phyloP scores from a whole-genome alignment of 345 rosid species.

The Eucalyptus marginata region DNA sequence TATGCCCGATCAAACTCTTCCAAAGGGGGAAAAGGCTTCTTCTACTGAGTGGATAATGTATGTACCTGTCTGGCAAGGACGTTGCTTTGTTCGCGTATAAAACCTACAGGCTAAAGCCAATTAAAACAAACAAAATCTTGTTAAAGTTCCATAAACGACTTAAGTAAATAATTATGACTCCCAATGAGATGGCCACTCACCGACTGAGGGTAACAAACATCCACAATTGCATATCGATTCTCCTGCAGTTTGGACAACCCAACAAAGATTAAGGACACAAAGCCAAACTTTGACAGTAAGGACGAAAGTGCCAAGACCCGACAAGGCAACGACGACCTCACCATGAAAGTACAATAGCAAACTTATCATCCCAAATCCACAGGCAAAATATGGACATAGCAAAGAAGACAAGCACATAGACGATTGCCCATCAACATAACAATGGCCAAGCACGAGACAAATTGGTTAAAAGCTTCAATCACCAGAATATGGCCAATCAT shows the following conservation, averaged over 20 bases:
- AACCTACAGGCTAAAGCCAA: constrained; percentile 71
- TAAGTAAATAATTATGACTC: neutral
- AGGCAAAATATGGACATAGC: neutral
- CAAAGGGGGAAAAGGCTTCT: neutral
- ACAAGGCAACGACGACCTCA: neutral
- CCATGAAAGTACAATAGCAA: neutral
- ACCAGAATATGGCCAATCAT: neutral
- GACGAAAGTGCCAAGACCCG: neutral
- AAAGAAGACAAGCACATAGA: neutral
- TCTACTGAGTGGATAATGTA: neutral
- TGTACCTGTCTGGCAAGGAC: constrained; percentile 72
- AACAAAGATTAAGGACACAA: neutral
- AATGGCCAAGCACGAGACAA: neutral
- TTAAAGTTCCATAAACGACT: neutral
- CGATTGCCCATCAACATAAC: neutral
- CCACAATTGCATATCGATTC: constrained; percentile 79
- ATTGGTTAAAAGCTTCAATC: neutral
- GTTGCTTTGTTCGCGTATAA: constrained; percentile 80
- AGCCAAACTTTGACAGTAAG: neutral
- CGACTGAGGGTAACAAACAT: constrained; percentile 75
- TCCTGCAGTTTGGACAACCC: constrained; percentile 38
- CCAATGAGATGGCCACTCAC: constrained; percentile 24
- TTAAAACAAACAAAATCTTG: neutral
- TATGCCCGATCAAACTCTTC: neutral
- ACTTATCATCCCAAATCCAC: neutral